Conservation (phyloP, 129 eudicot genomes). For the Pulicaria dysenterica region DNA sequence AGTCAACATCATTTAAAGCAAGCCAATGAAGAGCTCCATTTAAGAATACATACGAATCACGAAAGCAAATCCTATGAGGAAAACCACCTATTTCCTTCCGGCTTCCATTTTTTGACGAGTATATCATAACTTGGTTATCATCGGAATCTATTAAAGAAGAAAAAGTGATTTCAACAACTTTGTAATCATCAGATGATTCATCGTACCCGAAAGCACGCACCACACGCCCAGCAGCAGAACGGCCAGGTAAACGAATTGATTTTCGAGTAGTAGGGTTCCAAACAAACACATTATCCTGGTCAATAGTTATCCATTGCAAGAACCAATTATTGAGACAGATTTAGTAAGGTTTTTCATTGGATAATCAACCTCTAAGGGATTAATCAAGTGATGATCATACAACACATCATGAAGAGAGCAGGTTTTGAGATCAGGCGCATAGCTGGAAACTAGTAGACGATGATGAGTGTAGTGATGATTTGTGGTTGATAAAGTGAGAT, state of each 20-base stretch:
- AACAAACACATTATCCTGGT: conserved; percentile 25
- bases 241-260: conserved; percentile 28
- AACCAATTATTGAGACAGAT: conserved; percentile 33
- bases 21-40: conserved; percentile 18
- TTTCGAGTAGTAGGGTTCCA: conserved; percentile 49
- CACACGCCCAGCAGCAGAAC: no score
- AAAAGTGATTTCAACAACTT: conserved; percentile 37
- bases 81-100: conserved; percentile 40
- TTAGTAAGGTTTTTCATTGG: conserved; percentile 31
- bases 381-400: background rate
- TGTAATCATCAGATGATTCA: background rate
- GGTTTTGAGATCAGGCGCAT: conserved; percentile 13
- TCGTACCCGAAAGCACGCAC: conserved; percentile 42
- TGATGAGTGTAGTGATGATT: background rate
- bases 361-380: conserved; percentile 28
- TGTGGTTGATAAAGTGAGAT: conserved; percentile 12
- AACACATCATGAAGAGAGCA: conserved; percentile 23
- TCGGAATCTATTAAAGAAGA: conserved; percentile 4
- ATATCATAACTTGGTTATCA: conserved; percentile 38
- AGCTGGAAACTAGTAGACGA: conserved; percentile 3
- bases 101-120: conserved; percentile 32
- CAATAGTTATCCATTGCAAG: conserved; percentile 41
- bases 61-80: conserved; percentile 1
- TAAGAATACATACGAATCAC: conserved; percentile 29
- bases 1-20: no score